Percentiles rank a stretch among this genome's conserved stretches.
phyloP scores from a whole-genome alignment of 768 basidiomycete genomes.

The Xerocomellus intermedius region DNA sequence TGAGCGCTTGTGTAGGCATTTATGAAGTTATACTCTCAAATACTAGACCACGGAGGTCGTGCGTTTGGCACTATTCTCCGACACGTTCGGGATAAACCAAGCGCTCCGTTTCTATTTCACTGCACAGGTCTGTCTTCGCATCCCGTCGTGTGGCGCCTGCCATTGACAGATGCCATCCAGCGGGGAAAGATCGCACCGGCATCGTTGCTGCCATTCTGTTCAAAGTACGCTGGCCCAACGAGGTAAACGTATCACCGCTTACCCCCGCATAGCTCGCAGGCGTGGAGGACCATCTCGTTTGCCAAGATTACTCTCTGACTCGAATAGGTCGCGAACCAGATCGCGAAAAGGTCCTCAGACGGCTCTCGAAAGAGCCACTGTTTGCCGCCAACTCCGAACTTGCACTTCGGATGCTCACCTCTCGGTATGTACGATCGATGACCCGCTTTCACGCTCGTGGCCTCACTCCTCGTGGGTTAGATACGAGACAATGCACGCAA shows the following conservation, averaged over 20 bases:
- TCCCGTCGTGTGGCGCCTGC: neutral
- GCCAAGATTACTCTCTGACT: slow-evolving; percentile 74
- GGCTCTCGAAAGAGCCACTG: slow-evolving; percentile 66
- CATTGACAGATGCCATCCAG: slow-evolving; percentile 30
- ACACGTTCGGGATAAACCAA: slow-evolving; percentile 69
- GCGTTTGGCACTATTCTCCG: slow-evolving; percentile 72
- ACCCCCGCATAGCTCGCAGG: slow-evolving; percentile 58
- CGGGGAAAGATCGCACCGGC: slow-evolving; percentile 83
- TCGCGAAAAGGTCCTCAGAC: slow-evolving; percentile 64
- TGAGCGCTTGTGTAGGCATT: slow-evolving; percentile 52
- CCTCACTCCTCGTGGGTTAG: slow-evolving; percentile 34
- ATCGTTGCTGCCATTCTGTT: slow-evolving; percentile 70
- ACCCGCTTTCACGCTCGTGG: neutral
- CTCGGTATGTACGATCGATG: slow-evolving; percentile 46
- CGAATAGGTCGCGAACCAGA: slow-evolving; percentile 79
- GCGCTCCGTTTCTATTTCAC: slow-evolving; percentile 66
- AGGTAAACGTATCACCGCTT: neutral
- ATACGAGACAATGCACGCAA: slow-evolving; percentile 73
- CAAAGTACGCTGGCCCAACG: slow-evolving; percentile 42
- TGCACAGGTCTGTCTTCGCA: slow-evolving; percentile 54
- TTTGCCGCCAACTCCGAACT: slow-evolving; percentile 74
- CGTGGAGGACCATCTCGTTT: slow-evolving; percentile 61
- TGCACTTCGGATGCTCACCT: slow-evolving; percentile 81
- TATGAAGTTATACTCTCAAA: slow-evolving; percentile 78
- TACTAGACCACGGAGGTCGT: slow-evolving; percentile 67